A percentile compares a stretch with the other conserved stretches of the same genome.
These are phyloP conservation scores for Lasiosphaeria miniovina DNA, from an alignment of 495 filamentous ascomycete species.

Conservation along the genomic window DNA sequence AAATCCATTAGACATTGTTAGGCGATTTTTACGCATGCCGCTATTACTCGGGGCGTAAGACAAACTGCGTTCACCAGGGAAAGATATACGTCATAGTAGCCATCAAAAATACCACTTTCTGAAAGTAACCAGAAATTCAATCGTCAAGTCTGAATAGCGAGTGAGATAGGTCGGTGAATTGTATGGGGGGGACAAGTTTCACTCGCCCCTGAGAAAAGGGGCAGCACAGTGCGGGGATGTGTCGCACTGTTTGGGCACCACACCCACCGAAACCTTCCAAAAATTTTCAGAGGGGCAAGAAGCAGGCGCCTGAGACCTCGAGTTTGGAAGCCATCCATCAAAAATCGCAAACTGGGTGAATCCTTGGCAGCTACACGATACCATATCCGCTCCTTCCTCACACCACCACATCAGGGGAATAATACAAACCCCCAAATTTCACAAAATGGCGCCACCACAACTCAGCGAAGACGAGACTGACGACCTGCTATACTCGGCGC, in stretches of 20 bases:
- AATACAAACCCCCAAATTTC: neutral
- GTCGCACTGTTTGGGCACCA: constrained; percentile 1
- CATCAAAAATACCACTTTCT: too few species aligned
- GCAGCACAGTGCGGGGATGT: constrained; percentile 8
- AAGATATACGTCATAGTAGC: too few species aligned
- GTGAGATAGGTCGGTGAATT: too few species aligned
- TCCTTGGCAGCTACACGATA: neutral
- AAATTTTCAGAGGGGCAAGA: constrained; percentile 13
- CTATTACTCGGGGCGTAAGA: too few species aligned
- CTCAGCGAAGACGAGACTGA: constrained; percentile 76
- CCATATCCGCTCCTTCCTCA: neutral
- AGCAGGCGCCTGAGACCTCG: neutral
- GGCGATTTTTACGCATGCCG: too few species aligned
- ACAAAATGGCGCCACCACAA: constrained; percentile 42
- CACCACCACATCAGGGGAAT: neutral
- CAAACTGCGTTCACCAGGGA: too few species aligned
- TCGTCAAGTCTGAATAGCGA: too few species aligned
- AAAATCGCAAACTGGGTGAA: neutral
- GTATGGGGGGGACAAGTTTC: neutral
- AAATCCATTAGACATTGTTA: too few species aligned
- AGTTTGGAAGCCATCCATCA: neutral
- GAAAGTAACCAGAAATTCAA: too few species aligned
- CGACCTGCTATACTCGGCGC: constrained; percentile 82
- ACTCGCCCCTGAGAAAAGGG: neutral
- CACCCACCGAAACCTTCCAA: constrained; percentile 13